Evolutionary conservation across 345 rosid species (phyloP).

Genomic region (Sisymbrium altissimum): DNA sequence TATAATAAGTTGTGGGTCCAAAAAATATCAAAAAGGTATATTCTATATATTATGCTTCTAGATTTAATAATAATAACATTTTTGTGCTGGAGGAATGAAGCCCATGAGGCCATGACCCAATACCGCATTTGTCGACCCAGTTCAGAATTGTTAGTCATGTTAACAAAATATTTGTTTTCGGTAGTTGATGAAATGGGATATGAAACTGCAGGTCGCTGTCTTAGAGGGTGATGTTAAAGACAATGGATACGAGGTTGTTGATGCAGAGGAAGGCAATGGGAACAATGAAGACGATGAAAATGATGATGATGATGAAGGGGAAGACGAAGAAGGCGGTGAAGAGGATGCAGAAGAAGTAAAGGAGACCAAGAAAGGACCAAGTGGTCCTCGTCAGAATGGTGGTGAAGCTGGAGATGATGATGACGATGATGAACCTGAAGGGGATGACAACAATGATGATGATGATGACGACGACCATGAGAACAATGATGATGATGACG

Average conservation of each 20-base stretch:
- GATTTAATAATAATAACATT: not conserved
- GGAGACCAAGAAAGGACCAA: constrained; percentile 48
- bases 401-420: constrained; percentile 23
- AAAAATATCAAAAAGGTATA: constrained; percentile 9
- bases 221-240: constrained; percentile 31
- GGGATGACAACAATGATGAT: constrained; percentile 35
- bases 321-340: constrained; percentile 34
- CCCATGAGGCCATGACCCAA: constrained; percentile 14
- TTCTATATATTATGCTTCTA: constrained; percentile 28
- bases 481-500: not conserved
- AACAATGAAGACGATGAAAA: constrained; percentile 29
- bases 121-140: not conserved
- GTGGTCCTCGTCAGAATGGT: constrained; percentile 44
- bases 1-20: not conserved
- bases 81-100: not conserved
- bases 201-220: constrained; percentile 36
- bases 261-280: constrained; percentile 58
- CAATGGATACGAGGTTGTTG: constrained; percentile 40
- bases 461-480: constrained; percentile 11
- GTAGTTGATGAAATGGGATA: not conserved
- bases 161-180: not conserved
- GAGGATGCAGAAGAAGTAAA: constrained; percentile 43
- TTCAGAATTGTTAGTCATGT: not conserved
- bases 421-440: constrained; percentile 24
- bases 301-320: constrained; percentile 41